Conservation (phyloP, 495 filamentous ascomycete species). For the Xylaria castorea region DNA sequence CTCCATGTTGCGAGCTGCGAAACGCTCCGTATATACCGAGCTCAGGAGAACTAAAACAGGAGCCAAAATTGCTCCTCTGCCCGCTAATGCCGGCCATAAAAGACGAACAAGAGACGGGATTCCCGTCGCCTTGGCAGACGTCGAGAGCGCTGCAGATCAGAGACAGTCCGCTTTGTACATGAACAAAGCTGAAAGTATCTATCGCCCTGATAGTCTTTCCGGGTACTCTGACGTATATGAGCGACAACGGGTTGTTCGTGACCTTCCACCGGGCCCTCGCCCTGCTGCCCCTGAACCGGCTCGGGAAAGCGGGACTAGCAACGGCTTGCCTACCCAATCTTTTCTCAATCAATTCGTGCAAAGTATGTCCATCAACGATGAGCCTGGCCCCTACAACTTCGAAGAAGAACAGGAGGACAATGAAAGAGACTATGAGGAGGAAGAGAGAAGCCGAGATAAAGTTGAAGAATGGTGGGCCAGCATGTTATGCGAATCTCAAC, state of each 20-base stretch:
- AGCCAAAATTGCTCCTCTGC: conserved; percentile 23
- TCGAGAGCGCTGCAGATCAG: conserved; percentile 31
- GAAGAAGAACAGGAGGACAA: conserved; percentile 11
- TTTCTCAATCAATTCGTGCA: conserved; percentile 21
- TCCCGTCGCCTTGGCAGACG: conserved; percentile 35
- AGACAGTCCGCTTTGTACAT: conserved; percentile 25
- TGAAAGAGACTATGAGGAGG: conserved; percentile 15
- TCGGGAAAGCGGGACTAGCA: conserved; percentile 21
- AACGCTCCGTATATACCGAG: conserved; percentile 27
- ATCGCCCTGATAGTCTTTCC: conserved; percentile 34
- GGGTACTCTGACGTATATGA: conserved; percentile 22
- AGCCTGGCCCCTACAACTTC: conserved; percentile 16
- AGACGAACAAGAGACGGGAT: conserved; percentile 38
- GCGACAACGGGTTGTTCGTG: neutral
- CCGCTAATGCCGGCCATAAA: neutral
- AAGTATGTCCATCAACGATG: conserved; percentile 16
- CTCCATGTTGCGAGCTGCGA: conserved; percentile 1
- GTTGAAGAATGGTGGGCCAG: conserved; percentile 37
- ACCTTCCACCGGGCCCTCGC: conserved; percentile 3
- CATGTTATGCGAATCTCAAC: conserved; percentile 10
- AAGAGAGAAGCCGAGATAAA: conserved; percentile 29
- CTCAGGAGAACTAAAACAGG: conserved; percentile 25
- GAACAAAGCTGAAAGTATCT: conserved; percentile 28
- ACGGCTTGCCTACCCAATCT: conserved; percentile 11
- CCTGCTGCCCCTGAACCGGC: conserved; percentile 14